Conservation (phyloP, 495 filamentous ascomycete species). For the Podospora sp. region DNA sequence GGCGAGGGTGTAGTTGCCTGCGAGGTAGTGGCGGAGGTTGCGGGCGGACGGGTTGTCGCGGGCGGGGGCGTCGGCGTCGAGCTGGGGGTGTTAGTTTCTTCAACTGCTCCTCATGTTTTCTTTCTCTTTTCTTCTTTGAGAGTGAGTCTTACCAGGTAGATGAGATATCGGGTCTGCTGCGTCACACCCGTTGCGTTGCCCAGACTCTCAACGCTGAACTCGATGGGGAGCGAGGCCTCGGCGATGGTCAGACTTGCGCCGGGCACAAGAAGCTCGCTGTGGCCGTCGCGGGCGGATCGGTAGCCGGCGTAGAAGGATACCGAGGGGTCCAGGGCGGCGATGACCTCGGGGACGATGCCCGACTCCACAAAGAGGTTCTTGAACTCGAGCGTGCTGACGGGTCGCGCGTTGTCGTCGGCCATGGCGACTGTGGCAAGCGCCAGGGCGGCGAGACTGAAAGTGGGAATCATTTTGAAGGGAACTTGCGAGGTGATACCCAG, state of each 20-base stretch:
- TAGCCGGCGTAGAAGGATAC: conserved; percentile 33
- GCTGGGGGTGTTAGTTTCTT: conserved; percentile 12
- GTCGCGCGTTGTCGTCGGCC: conserved; percentile 26
- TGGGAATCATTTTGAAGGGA: conserved; percentile 15
- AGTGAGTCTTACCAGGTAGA: conserved; percentile 32
- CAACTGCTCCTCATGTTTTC: no score
- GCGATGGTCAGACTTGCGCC: conserved; percentile 22
- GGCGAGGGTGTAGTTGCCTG: conserved; percentile 31
- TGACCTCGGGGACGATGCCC: conserved; percentile 35
- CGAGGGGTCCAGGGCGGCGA: conserved; percentile 32
- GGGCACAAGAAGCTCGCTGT: conserved; percentile 25
- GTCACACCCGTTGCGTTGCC: conserved; percentile 32
- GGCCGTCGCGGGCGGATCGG: conserved; percentile 21
- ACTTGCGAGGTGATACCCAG: no score
- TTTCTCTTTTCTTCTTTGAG: no score
- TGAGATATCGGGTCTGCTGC: conserved; percentile 26
- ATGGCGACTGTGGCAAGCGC: conserved; percentile 13
- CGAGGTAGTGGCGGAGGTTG: conserved; percentile 32
- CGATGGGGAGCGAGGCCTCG: conserved; percentile 27
- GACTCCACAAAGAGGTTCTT: conserved; percentile 29
- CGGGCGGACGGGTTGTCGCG: conserved; percentile 27
- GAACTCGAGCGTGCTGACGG: conserved; percentile 30
- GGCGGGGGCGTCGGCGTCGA: conserved; percentile 32
- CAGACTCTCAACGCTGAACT: conserved; percentile 35
- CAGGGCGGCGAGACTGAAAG: conserved; percentile 16